Percentiles rank a stretch among this genome's conserved stretches.
Conservation (phyloP, 2,329 filamentous ascomycete genomes). For the Exophiala lecanii-corni region DNA sequence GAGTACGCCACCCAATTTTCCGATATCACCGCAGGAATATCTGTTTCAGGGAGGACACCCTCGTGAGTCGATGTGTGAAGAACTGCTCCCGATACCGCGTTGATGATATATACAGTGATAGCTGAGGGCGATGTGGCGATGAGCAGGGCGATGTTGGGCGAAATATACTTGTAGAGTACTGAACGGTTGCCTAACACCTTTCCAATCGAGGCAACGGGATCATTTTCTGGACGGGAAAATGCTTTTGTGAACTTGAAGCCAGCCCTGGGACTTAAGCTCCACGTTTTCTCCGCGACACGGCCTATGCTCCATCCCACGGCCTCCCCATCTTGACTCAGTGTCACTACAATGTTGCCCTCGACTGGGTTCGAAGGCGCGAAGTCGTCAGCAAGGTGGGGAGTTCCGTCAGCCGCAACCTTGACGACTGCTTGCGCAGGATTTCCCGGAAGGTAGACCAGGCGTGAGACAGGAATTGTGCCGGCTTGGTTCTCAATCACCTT, state of each 20-base stretch:
- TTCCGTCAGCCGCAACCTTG: conserved; percentile 35
- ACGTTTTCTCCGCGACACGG: conserved; percentile 47
- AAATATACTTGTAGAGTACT: conserved; percentile 97
- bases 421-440: conserved; percentile 27
- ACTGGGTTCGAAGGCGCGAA: conserved; percentile 26
- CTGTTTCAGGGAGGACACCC: conserved; percentile 68
- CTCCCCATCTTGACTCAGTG: conserved; percentile 37
- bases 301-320: conserved; percentile 40
- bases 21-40: conserved; percentile 71
- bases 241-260: conserved; percentile 66
- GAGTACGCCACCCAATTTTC: conserved; percentile 97
- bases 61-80: conserved; percentile 66
- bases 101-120: conserved; percentile 73
- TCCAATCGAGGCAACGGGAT: conserved; percentile 91
- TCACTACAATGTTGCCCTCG: conserved; percentile 37
- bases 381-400: conserved; percentile 29
- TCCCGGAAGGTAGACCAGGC: conserved; percentile 21
- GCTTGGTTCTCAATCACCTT: conserved; percentile 31
- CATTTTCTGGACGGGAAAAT: conserved; percentile 65
- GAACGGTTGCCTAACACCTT: conserved; percentile 85
- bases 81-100: conserved; percentile 78
- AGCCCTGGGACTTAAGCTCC: conserved; percentile 66
- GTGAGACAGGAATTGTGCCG: conserved; percentile 16
- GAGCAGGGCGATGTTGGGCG: conserved; percentile 76
- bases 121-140: conserved; percentile 61